Percentiles rank a stretch among this genome's conserved stretches.
Evolutionary conservation across 345 rosid species (phyloP).

Genomic region (Mangifera indica): DNA sequence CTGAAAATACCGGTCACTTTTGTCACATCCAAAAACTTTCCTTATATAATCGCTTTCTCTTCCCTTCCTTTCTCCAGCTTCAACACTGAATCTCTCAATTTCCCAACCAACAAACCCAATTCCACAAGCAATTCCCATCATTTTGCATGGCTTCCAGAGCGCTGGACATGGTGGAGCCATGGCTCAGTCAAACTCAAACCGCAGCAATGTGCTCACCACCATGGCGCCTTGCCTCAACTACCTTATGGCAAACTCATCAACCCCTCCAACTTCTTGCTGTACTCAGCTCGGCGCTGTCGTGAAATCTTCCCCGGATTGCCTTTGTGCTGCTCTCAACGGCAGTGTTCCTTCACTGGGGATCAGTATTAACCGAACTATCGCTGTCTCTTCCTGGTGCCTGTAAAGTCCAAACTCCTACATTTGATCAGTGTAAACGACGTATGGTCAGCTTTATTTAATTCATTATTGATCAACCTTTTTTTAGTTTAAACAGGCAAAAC

Average conservation of each 20-base stretch:
- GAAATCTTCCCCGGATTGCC: constrained; percentile 61
- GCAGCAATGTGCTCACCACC: constrained; percentile 38
- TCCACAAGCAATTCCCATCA: no score
- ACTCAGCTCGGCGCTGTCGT: constrained; percentile 53
- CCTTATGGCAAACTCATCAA: constrained; percentile 56
- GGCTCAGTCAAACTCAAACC: constrained; percentile 38
- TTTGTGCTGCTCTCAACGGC: constrained; percentile 53
- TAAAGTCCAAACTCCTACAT: constrained; percentile 56
- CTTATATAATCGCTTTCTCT: constrained; percentile 11
- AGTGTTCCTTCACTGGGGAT: constrained; percentile 50
- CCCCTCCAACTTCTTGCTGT: constrained; percentile 68
- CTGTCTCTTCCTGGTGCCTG: constrained; percentile 70
- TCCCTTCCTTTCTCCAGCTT: neutral
- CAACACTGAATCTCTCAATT: constrained; percentile 14
- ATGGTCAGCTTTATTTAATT: neutral
- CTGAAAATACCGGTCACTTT: neutral
- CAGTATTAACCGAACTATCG: constrained; percentile 61
- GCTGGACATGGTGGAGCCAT: constrained; percentile 20
- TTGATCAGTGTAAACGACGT: constrained; percentile 66
- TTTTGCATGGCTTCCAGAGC: constrained; percentile 33
- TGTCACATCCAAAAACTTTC: constrained; percentile 17
- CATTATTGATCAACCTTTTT: neutral
- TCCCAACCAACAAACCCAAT: constrained; percentile 15
- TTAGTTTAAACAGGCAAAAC: neutral
- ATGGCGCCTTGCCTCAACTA: constrained; percentile 58